These are phyloP conservation scores for Endocladia muricata DNA, from an alignment of 31 red algal genomes.

Conservation along the genomic window DNA sequence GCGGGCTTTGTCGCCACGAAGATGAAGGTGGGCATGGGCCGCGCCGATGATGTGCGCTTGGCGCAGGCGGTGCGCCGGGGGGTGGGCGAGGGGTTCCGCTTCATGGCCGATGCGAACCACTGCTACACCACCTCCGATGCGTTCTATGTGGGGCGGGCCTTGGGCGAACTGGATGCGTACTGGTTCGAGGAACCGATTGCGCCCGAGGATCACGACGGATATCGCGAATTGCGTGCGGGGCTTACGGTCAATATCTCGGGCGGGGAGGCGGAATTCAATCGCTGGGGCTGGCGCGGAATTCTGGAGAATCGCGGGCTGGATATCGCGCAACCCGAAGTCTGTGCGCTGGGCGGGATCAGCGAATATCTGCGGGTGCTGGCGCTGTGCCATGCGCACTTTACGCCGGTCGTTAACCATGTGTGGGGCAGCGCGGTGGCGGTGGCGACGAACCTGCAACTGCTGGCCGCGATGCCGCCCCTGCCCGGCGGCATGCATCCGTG, in stretches of 20 bases:
- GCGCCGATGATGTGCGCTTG: neutral
- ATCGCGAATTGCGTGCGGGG: neutral
- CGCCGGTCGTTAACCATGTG: too few relatives aligned
- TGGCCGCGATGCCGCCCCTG: too few relatives aligned
- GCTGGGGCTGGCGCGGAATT: neutral
- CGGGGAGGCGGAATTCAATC: slow-evolving; percentile 1
- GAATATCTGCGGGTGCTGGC: neutral
- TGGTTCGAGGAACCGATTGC: slow-evolving; percentile 1
- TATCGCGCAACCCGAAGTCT: neutral
- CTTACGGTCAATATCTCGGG: neutral
- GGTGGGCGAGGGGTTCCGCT: neutral
- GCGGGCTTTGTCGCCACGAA: neutral
- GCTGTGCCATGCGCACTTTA: too few relatives aligned
- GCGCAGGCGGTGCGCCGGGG: neutral
- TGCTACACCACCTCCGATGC: neutral
- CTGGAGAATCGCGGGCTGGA: neutral
- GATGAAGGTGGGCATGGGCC: neutral
- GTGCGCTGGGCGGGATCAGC: neutral
- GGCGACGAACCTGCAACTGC: too few relatives aligned
- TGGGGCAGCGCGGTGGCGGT: too few relatives aligned
- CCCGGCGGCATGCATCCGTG: too few relatives aligned
- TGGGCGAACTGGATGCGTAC: neutral
- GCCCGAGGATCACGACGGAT: neutral
- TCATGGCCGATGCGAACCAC: slow-evolving; percentile 1
- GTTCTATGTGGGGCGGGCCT: neutral